Evolutionary conservation across 306 rosid species (phyloP).

Genomic region (Citrullus mucosospermus): DNA sequence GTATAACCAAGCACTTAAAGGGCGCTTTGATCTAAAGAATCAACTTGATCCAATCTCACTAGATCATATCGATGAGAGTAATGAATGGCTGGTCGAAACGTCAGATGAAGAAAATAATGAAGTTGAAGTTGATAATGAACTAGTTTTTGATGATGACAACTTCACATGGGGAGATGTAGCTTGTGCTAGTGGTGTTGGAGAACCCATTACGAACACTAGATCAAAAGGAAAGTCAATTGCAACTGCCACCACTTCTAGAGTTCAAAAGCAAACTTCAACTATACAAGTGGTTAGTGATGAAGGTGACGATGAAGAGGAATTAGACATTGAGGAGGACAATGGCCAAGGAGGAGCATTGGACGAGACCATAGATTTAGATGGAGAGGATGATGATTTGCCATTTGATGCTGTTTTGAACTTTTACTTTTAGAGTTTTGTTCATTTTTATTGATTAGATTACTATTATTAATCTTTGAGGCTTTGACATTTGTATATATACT

Average conservation of each 20-base stretch:
- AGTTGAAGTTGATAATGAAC: not conserved
- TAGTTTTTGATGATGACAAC: not conserved
- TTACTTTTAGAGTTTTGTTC: not conserved
- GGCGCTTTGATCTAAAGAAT: not conserved
- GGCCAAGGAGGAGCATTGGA: not conserved
- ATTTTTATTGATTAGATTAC: not conserved
- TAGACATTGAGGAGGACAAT: not conserved
- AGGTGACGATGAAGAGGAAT: not conserved
- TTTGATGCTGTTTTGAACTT: not conserved
- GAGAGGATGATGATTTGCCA: not conserved
- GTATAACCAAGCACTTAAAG: not conserved
- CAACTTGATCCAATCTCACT: not conserved
- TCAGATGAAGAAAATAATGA: not conserved
- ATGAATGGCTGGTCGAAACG: not conserved
- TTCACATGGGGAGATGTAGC: not conserved
- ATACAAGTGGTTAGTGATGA: not conserved
- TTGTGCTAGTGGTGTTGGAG: not conserved
- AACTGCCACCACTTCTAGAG: not conserved
- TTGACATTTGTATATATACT: not conserved
- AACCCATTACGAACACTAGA: not conserved
- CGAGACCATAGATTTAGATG: not conserved
- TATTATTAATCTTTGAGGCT: not conserved
- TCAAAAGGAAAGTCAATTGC: not conserved
- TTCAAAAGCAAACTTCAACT: not conserved
- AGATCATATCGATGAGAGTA: not conserved